Base-by-base conservation (phyloP, 169 alveolate species). In the Theileria luwenshuni region DNA sequence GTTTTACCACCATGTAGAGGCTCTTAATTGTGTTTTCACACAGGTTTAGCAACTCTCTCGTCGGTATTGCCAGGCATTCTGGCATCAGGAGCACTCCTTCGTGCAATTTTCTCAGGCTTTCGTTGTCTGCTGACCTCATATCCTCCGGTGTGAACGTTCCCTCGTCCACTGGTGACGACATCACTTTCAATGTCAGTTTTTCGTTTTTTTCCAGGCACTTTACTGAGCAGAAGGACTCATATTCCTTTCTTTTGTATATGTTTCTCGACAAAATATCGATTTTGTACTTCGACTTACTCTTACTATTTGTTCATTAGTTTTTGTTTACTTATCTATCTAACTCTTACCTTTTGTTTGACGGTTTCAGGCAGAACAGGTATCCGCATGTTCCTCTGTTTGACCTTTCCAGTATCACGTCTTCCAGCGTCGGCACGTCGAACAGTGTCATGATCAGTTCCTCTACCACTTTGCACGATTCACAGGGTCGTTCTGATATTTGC, bases 71-170 rank as follows among this genome's bases (percentile, higher is more conserved):
- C 13, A 25, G 21, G 28, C 75, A 67, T 51, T 67, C 32, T 33
- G 71, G 69, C 32, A 67, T 33, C 2, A 19, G 47, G 23, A 67
- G 25, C 13, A 67, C 75, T 3, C 45, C 8, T 15, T 67, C 75
- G 64, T 67, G 45, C 32, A 67, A 23, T 25, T 52, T 67, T 35
- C 25, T 35, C 1, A 67, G 23, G 15, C 19, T 32, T 51, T 32
- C 47, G 45, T 67, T 67, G 32, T 67, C 42, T 35, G 67, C 75
- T 5, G 19, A 47, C 19, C 86, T 56, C 69, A 79, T 58, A 0
- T 83, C 86, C 13, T 83, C 54, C n/a, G 86, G 86, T 3, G 86
- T 79, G 47, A 79, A 68, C 23, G 65, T 56, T 25, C 86, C 86
- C 0, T 54, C 47, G 48, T 79, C 86, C 75, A 79, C 73, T 3